Base-by-base conservation (phyloP, 2,329 filamentous ascomycete genomes). In the Zarea fungicola region DNA sequence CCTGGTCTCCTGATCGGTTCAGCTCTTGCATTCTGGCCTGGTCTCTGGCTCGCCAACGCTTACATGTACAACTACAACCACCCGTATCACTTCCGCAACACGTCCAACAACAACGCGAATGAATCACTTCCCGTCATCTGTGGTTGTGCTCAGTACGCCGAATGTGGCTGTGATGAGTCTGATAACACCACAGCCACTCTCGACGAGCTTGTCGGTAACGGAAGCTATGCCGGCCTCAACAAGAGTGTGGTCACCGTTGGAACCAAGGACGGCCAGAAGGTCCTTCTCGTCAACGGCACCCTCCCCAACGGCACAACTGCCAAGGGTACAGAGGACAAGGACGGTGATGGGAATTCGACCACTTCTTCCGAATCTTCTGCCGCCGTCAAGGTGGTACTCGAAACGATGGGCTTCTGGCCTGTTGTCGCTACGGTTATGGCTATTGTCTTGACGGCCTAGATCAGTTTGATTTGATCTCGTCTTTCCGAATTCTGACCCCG, bases 261-360 rank as follows among this genome's bases (percentile, higher is more conserved):
- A 3, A 50, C 67, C 74, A 46, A 75, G 85, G 52, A 83, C 87
- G 81, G 81, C 42, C 84, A 76, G 1, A 67, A 67, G 53, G 84
- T 79, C 1, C 76, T 93, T 31, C 71, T 87, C 25, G 69, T 92
- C 62, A 89, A 90, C 62, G 88, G 88, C n/a, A 87, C 84, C 0
- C 69, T 92, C 4, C 78, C 83, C 25, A 85, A 86, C 56, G 81
- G 80, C 42, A 86, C 83, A 1, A 83, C 80, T 0, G 72, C 75
- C 1, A 52, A 48, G 46, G 46, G 46, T 9, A 31, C 35, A 1
- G 62, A 62, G 4, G 45, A 55, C 29, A 72, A 71, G 11, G 75
- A 71, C 22, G 67, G 62, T 13, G 71, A 72, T 1, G 62, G 65
- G 43, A 62, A 72, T 7, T 62, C 66, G 41, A 62, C 68, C n/a